Evolutionary conservation across 805 yeast species (phyloP), one percentile per base, ranked within the genome.

Genomic region (Ogataea pini): DNA sequence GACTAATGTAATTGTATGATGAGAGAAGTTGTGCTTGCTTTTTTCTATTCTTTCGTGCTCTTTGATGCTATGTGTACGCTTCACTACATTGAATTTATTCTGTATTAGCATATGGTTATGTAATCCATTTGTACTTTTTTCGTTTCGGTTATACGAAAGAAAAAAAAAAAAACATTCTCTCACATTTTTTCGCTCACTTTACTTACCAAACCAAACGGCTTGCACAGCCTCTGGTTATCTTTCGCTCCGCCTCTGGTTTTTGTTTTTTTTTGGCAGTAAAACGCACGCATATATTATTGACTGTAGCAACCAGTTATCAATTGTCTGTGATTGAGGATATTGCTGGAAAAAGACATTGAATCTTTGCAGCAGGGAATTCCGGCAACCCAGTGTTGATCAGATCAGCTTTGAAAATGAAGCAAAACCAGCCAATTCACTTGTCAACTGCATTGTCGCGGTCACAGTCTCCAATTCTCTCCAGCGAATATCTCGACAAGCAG

Each of bases 401-500:
- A 28, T 28, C 7, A 28, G 36, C 36, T 32, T 4, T 17, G n/a
- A 17, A 14, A 34, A 34, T 34, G 24, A 19, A 8, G 24, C 37
- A 34, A n/a, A 31, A 31, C 18, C 34, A n/a, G 12, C 24, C 37
- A 4, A 7, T 5, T 34, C 37, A 34, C 7, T 9, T 20, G 14
- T 3, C n/a, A 8, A 7, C 37, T 34, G 24, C 37, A 22, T n/a
- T 34, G 22, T 34, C 37, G 8, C 12, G 42, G 22, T 28, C 42
- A 9, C 42, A 39, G 7, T 39, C 42, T 2, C 42, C 42, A 2
- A 32, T 28, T 16, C 13, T 34, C 8, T 33, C 54, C 8, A 39
- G 49, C 9, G 58, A 47, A 5, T 42, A 34, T 19, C 22, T 46
- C 14, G 53, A 50, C 34, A 17, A 37, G 8, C 53, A 55, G 34